Conservation (phyloP, 1,139 yeast species). For the Yamadazyma siamensis region DNA sequence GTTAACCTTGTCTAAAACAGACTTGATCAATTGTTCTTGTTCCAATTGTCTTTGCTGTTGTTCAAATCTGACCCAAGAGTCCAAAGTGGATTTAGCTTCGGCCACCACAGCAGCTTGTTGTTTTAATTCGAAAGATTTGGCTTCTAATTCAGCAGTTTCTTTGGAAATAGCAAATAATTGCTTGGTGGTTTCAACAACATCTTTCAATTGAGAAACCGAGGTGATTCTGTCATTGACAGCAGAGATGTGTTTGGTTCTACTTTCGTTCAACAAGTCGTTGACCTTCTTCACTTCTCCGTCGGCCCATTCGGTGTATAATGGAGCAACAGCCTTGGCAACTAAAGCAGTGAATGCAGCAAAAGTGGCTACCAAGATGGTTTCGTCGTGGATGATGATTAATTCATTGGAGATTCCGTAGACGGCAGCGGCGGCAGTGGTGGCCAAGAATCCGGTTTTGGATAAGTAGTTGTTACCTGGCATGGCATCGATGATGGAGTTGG, state of each 20-base stretch:
- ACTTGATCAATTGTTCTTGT: slow-evolving; percentile 85
- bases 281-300: slow-evolving; percentile 86
- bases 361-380: slow-evolving; percentile 78
- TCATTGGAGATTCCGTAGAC: slow-evolving; percentile 92
- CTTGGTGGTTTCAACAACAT: slow-evolving; percentile 89
- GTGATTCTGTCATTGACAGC: slow-evolving; percentile 93
- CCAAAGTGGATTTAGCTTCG: slow-evolving; percentile 93
- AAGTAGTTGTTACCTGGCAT: slow-evolving; percentile 87
- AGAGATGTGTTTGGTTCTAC: slow-evolving; percentile 84
- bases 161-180: slow-evolving; percentile 89
- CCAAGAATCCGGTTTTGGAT: slow-evolving; percentile 92
- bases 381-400: slow-evolving; percentile 89
- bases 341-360: slow-evolving; percentile 75
- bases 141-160: slow-evolving; percentile 93
- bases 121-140: slow-evolving; percentile 87
- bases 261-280: slow-evolving; percentile 74
- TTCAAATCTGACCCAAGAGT: slow-evolving; percentile 99
- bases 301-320: slow-evolving; percentile 93
- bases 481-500: slow-evolving; percentile 83
- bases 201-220: slow-evolving; percentile 83
- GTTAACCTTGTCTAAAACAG: slow-evolving; percentile 86
- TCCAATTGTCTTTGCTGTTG: slow-evolving; percentile 94
- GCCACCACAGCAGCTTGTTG: slow-evolving; percentile 83
- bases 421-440: slow-evolving; percentile 93
- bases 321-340: slow-evolving; percentile 86